Percentiles rank a stretch among this genome's conserved stretches.
These are phyloP conservation scores for Rauvolfia tetraphylla DNA, from an alignment of 257 asterid genomes.

Conservation along the genomic window DNA sequence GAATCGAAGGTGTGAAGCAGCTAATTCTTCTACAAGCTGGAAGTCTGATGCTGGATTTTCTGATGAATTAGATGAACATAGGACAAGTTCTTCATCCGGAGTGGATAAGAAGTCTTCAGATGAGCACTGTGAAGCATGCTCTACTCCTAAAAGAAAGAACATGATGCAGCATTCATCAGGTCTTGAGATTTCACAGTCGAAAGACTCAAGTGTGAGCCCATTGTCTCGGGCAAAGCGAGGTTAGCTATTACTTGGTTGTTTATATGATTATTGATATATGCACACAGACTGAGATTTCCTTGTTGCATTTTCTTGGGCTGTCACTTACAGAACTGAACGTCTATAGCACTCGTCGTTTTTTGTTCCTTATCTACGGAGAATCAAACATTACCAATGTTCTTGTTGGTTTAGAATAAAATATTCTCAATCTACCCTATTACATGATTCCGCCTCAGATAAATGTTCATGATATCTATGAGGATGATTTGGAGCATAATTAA, in stretches of 20 bases:
- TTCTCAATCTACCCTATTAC: not conserved
- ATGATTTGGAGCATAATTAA: not conserved
- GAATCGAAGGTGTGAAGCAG: slow-evolving; percentile 22
- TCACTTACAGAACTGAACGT: not conserved
- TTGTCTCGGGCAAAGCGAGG: slow-evolving; percentile 49
- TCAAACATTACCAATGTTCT: not conserved
- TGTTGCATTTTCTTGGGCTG: not conserved
- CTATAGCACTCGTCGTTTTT: not conserved
- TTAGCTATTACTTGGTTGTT: slow-evolving; percentile 13
- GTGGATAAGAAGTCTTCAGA: slow-evolving; percentile 26
- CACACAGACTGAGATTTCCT: not conserved
- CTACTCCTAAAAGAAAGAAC: slow-evolving; percentile 37
- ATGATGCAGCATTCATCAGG: slow-evolving; percentile 35
- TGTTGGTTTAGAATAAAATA: not conserved
- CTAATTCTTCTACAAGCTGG: slow-evolving; percentile 19
- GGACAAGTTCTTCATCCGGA: slow-evolving; percentile 19
- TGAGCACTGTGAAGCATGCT: slow-evolving; percentile 42
- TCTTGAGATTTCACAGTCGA: slow-evolving; percentile 33
- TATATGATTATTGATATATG: not conserved
- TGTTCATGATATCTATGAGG: not conserved
- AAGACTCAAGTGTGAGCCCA: slow-evolving; percentile 34
- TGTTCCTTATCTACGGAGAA: not conserved
- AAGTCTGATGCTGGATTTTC: slow-evolving; percentile 10
- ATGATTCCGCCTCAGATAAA: not conserved
- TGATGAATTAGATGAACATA: slow-evolving; percentile 27